Conservation (phyloP, 257 asterid species). For the Vinca minor region DNA sequence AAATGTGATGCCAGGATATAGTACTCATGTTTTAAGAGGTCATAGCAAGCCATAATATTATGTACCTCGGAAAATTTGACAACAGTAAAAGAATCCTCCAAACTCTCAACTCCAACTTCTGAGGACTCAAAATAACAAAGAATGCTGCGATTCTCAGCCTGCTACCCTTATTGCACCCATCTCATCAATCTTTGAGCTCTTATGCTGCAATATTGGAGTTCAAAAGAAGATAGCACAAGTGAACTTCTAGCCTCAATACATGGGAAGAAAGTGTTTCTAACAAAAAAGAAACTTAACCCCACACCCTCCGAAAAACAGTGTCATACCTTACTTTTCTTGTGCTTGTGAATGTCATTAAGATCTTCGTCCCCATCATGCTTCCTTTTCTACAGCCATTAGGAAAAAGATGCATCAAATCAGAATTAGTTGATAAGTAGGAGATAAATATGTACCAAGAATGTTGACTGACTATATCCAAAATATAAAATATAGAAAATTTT, state of each 20-base stretch:
- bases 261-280: neutral
- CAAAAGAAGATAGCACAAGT: slow-evolving; percentile 26
- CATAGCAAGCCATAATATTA: slow-evolving; percentile 21
- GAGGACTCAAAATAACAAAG: slow-evolving; percentile 37
- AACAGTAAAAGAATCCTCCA: slow-evolving; percentile 47
- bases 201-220: slow-evolving; percentile 62
- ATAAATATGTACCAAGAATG: neutral
- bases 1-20: neutral
- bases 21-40: slow-evolving; percentile 14
- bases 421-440: neutral
- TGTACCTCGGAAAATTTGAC: slow-evolving; percentile 58
- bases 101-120: slow-evolving; percentile 57
- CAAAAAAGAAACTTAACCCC: neutral
- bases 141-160: slow-evolving; percentile 54
- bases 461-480: neutral
- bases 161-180: slow-evolving; percentile 84
- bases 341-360: slow-evolving; percentile 42
- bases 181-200: slow-evolving; percentile 89
- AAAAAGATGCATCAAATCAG: slow-evolving; percentile 1
- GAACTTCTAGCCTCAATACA: neutral
- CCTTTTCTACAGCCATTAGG: slow-evolving; percentile 43
- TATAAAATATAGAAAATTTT: neutral
- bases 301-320: neutral
- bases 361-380: slow-evolving; percentile 59
- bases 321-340: slow-evolving; percentile 71